Percentiles rank a stretch among this genome's conserved stretches.
Evolutionary conservation across 2,329 filamentous ascomycete species (phyloP).

Genomic region (Colletotrichum sp.): DNA sequence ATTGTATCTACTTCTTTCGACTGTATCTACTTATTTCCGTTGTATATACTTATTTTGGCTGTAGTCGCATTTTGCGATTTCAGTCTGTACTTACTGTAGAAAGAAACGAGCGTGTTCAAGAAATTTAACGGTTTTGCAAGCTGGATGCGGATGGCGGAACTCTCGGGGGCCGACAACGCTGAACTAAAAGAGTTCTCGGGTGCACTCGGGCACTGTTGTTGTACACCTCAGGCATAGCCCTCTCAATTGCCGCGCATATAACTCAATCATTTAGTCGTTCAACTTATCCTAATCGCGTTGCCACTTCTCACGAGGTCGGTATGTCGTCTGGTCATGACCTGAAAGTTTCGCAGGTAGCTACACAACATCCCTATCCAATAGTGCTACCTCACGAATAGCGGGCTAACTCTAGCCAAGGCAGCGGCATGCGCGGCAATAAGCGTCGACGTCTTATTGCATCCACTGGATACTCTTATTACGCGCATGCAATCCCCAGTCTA

Average conservation of each 20-base stretch:
- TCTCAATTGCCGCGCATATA: neutral
- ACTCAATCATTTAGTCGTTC: rapidly evolving
- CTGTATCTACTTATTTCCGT: neutral
- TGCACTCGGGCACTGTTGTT: neutral
- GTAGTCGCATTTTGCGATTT: neutral
- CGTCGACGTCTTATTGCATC: slow-evolving; percentile 20
- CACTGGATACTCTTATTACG: slow-evolving; percentile 23
- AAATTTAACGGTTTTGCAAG: neutral
- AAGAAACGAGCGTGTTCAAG: neutral
- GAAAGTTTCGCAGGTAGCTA: neutral
- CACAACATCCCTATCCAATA: neutral
- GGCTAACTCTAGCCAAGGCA: neutral
- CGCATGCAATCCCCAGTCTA: slow-evolving; percentile 22
- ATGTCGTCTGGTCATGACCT: neutral
- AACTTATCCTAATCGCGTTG: rapidly evolving
- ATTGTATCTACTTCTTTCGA: neutral
- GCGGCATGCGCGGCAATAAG: slow-evolving; percentile 10
- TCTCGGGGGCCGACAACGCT: neutral
- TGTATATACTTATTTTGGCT: neutral
- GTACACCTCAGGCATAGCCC: neutral
- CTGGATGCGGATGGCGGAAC: neutral
- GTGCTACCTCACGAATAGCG: neutral
- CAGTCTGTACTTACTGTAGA: neutral
- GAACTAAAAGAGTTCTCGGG: neutral
- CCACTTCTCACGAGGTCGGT: rapidly evolving